Percentiles rank a stretch among this genome's conserved stretches.
Conservation (phyloP, 2,329 filamentous ascomycete species). For the Fusarium aywerte region DNA sequence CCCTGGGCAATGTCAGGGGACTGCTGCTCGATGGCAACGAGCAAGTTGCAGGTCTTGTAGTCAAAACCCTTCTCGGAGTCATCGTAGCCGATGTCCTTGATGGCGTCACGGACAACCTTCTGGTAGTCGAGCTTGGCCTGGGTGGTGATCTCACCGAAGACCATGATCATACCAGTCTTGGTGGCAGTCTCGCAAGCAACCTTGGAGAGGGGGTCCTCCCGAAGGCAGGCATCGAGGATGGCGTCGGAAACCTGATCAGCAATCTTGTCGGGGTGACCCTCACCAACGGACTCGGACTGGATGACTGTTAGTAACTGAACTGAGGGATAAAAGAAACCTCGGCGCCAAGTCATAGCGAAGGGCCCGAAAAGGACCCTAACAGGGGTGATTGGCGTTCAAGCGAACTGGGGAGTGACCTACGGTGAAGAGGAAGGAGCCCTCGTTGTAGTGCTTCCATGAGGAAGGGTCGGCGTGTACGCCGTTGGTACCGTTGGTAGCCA, state of each 20-base stretch:
- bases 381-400: neutral
- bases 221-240: conserved; percentile 96
- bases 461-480: conserved; percentile 50
- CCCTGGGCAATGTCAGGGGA: conserved; percentile 99
- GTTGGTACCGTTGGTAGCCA: conserved; percentile 61
- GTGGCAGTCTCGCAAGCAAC: conserved; percentile 99
- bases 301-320: conserved; percentile 41
- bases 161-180: conserved; percentile 99
- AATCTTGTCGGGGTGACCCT: conserved; percentile 96
- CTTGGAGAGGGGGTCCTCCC: conserved; percentile 96
- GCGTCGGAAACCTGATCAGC: conserved; percentile 98
- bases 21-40: conserved; percentile 99
- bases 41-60: conserved; percentile 99
- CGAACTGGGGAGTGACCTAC: conserved; percentile 54
- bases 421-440: conserved; percentile 86
- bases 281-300: conserved; percentile 86
- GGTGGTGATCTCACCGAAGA: conserved; percentile 98
- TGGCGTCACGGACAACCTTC: conserved; percentile 90
- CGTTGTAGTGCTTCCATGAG: conserved; percentile 63
- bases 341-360: conserved; percentile 3
- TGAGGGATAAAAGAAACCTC: conserved; percentile 16
- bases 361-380: neutral
- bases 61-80: conserved; percentile 97
- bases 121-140: conserved; percentile 97
- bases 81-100: conserved; percentile 99